Conservation (phyloP, 2,329 filamentous ascomycete species). For the Colletotrichum liaoningense region DNA sequence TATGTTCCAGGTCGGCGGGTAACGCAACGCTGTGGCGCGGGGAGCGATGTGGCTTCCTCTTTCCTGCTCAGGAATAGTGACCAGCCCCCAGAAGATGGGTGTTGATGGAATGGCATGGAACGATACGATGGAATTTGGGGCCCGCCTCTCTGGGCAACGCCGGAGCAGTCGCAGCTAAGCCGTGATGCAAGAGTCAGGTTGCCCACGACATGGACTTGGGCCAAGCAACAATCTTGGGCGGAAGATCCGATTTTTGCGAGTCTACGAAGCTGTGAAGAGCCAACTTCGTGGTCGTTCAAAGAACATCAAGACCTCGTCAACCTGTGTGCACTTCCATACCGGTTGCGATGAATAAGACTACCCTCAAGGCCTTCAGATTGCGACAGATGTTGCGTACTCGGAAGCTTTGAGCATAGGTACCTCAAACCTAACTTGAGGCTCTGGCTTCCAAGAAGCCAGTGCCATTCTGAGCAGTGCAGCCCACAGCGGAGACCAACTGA, state of each 20-base stretch:
- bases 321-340: no score
- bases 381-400: neutral
- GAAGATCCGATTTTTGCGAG: no score
- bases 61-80: conserved; percentile 21
- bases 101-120: conserved; percentile 29
- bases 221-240: no score
- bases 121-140: conserved; percentile 7
- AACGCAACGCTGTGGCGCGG: conserved; percentile 31
- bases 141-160: conserved; percentile 2
- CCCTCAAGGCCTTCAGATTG: neutral
- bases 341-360: neutral
- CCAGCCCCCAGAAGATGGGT: conserved; percentile 8
- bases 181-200: no score
- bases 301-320: no score
- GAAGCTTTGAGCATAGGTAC: neutral
- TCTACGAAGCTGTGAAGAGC: no score
- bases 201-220: no score
- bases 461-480: neutral
- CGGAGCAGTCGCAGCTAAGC: no score
- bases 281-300: no score
- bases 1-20: conserved; percentile 24
- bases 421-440: neutral
- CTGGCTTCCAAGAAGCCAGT: conserved; percentile 14
- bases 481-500: neutral
- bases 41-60: conserved; percentile 8